These are phyloP conservation scores for Diaporthe sp. DNA, from an alignment of 2,329 filamentous ascomycete genomes.

Conservation along the genomic window DNA sequence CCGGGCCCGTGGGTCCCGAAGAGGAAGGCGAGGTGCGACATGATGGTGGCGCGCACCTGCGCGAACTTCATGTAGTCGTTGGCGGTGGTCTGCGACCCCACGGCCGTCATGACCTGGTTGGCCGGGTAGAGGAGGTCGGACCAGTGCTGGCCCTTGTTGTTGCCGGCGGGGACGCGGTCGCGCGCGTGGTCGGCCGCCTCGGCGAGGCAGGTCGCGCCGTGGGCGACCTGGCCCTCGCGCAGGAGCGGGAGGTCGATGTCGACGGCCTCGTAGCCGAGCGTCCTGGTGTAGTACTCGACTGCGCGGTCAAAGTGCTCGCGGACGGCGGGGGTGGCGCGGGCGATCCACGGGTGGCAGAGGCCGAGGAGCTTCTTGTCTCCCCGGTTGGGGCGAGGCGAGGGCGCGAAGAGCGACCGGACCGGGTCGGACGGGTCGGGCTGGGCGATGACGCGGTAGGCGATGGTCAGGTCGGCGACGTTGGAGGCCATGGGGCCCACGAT, in stretches of 20 bases:
- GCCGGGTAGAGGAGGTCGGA: slow-evolving; percentile 71
- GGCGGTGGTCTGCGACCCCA: slow-evolving; percentile 74
- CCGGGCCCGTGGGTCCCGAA: slow-evolving; percentile 77
- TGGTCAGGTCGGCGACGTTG: slow-evolving; percentile 81
- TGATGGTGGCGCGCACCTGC: slow-evolving; percentile 80
- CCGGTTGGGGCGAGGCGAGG: too few species aligned
- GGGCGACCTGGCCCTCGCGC: slow-evolving; percentile 80
- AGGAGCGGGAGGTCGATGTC: slow-evolving; percentile 77
- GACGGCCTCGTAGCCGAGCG: slow-evolving; percentile 62
- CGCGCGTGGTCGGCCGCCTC: slow-evolving; percentile 72
- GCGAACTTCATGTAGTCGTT: slow-evolving; percentile 81
- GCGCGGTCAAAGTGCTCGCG: slow-evolving; percentile 71
- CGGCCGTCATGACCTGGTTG: slow-evolving; percentile 78
- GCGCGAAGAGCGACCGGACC: slow-evolving; percentile 74
- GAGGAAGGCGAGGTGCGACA: slow-evolving; percentile 81
- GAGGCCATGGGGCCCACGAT: slow-evolving; percentile 83
- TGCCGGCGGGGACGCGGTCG: slow-evolving; percentile 41
- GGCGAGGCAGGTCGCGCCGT: slow-evolving; percentile 81
- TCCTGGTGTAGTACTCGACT: slow-evolving; percentile 68
- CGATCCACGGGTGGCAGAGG: slow-evolving; percentile 77
- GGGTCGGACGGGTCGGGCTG: slow-evolving; percentile 76
- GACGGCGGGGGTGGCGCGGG: slow-evolving; percentile 75
- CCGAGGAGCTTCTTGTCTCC: slow-evolving; percentile 79
- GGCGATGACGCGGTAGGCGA: slow-evolving; percentile 86
- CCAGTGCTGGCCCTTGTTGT: slow-evolving; percentile 60